Evolutionary conservation across 169 alveolate species (phyloP).

Genomic region (Plasmodium yoelii): DNA sequence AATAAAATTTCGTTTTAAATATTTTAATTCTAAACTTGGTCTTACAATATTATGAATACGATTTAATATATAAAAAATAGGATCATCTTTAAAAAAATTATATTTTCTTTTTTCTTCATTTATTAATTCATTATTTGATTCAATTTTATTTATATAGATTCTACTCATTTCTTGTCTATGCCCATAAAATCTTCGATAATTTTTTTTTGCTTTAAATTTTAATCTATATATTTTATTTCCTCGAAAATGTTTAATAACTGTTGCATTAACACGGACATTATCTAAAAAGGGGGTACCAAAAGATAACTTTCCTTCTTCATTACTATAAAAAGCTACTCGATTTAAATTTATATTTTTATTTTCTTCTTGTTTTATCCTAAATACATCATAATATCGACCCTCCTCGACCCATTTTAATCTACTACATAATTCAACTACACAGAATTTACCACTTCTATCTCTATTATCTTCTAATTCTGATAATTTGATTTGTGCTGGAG

Average conservation of each 20-base stretch:
- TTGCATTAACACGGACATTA: slow-evolving; percentile 85
- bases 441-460: slow-evolving; percentile 87
- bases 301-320: slow-evolving; percentile 81
- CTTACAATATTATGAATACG: slow-evolving; percentile 72
- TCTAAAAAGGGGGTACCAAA: slow-evolving; percentile 89
- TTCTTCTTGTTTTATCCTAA: slow-evolving; percentile 86
- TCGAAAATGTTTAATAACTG: slow-evolving; percentile 85
- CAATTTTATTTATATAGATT: slow-evolving; percentile 79
- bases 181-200: slow-evolving; percentile 84
- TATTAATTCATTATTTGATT: slow-evolving; percentile 40
- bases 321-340: slow-evolving; percentile 84
- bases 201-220: slow-evolving; percentile 87
- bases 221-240: slow-evolving; percentile 86
- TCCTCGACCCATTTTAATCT: slow-evolving; percentile 87
- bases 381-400: slow-evolving; percentile 89
- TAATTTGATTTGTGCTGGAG: slow-evolving; percentile 88
- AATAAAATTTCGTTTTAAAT: slow-evolving; percentile 41
- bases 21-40: slow-evolving; percentile 63
- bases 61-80: slow-evolving; percentile 50
- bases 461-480: slow-evolving; percentile 82
- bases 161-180: slow-evolving; percentile 87
- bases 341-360: slow-evolving; percentile 83
- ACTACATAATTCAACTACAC: slow-evolving; percentile 87
- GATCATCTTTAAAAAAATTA: slow-evolving; percentile 69
- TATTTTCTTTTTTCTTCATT: slow-evolving; percentile 46